phyloP scores from a whole-genome alignment of 768 basidiomycete species.

The Rubroboletus pulcherrimus region DNA sequence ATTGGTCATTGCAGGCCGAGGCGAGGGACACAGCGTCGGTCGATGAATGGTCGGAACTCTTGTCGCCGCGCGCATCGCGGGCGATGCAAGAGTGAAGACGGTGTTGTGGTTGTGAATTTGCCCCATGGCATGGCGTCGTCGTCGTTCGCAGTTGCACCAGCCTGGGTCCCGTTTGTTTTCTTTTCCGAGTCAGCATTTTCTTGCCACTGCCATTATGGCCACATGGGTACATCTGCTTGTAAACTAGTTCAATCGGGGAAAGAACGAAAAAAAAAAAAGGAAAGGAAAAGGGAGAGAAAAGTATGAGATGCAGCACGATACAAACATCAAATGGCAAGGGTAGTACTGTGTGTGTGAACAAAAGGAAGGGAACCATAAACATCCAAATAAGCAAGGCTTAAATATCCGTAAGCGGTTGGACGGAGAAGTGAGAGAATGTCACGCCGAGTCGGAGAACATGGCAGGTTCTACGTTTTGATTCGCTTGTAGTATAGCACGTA shows the following conservation, averaged over 20 bases:
- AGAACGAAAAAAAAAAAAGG: background rate
- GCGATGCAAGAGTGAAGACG: slow-evolving; percentile 18
- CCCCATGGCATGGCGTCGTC: background rate
- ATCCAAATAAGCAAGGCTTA: slow-evolving; percentile 29
- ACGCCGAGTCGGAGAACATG: background rate
- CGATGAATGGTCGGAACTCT: slow-evolving; percentile 18
- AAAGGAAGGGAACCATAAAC: slow-evolving; percentile 6
- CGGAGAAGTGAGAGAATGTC: background rate
- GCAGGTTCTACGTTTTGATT: slow-evolving; percentile 28
- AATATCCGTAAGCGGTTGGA: slow-evolving; percentile 12
- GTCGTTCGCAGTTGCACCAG: background rate
- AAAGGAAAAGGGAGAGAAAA: background rate
- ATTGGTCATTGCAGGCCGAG: slow-evolving; percentile 24
- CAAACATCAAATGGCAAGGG: slow-evolving; percentile 7
- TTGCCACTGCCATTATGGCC: slow-evolving; percentile 19
- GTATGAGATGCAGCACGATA: slow-evolving; percentile 22
- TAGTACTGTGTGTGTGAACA: slow-evolving; percentile 14
- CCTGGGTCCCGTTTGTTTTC: background rate
- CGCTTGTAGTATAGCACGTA: slow-evolving; percentile 84
- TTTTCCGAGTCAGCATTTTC: background rate
- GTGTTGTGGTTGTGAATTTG: background rate
- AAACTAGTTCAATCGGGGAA: slow-evolving; percentile 18
- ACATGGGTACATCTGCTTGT: slow-evolving; percentile 28
- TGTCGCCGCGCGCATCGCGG: slow-evolving; percentile 7
- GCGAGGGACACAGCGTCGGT: background rate